Conservation (phyloP, 768 basidiomycete species). For the Leccinum truebloodii region DNA sequence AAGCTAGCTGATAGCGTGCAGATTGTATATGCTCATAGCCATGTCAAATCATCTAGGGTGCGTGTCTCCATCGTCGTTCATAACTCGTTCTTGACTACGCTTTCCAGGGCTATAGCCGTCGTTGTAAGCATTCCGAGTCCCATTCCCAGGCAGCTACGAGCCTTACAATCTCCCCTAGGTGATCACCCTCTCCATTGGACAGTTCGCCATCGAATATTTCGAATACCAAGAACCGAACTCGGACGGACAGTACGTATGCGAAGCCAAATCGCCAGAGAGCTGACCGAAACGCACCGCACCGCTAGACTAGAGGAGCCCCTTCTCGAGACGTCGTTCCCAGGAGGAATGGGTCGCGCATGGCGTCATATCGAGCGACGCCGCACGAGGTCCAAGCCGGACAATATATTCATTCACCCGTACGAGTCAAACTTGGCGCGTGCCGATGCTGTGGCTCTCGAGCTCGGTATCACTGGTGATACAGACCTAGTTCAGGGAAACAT, state of each 20-base stretch:
- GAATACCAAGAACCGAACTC: conserved; percentile 22
- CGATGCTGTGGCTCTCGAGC: conserved; percentile 56
- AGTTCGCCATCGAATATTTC: conserved; percentile 51
- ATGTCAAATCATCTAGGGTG: conserved; percentile 75
- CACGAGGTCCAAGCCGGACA: conserved; percentile 55
- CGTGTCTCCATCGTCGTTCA: conserved; percentile 27
- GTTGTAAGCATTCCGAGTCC: conserved; percentile 21
- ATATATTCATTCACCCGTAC: conserved; percentile 62
- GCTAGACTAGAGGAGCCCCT: conserved; percentile 28
- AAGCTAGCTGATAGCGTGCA: conserved; percentile 26
- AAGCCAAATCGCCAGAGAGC: not conserved
- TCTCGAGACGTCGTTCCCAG: conserved; percentile 13
- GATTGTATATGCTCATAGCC: conserved; percentile 70
- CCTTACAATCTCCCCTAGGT: conserved; percentile 40
- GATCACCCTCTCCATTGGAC: conserved; percentile 54
- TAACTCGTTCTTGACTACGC: conserved; percentile 7
- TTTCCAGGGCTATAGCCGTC: conserved; percentile 25
- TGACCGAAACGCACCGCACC: not conserved
- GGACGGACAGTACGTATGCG: conserved; percentile 23
- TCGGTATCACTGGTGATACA: conserved; percentile 52
- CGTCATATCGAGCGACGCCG: conserved; percentile 35
- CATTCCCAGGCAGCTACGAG: not conserved
- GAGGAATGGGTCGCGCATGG: not conserved
- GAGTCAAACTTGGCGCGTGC: conserved; percentile 67
- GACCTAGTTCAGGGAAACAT: conserved; percentile 45